Evolutionary conservation across 306 rosid species (phyloP), one percentile per base, ranked within the genome.

Genomic region (Trifolium subterraneum): DNA sequence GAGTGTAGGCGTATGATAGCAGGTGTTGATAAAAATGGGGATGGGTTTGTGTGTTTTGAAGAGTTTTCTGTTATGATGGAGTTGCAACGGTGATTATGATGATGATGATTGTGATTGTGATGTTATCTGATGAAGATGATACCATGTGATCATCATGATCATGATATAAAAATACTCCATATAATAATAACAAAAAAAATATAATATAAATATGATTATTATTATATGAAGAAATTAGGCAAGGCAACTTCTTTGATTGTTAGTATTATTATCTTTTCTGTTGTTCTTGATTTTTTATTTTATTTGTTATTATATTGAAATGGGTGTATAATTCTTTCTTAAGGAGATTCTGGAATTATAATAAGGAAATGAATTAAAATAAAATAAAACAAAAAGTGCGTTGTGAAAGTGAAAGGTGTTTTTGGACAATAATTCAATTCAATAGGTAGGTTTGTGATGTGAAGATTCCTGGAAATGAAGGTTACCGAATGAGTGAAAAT

Each of bases 1-100:
- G 98, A 93, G 42, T 93, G 98, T 84, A 78, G 82, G 89, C 89
- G 96, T 78, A 93, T 93, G 98, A 89, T 93, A 83, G 96, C 81
- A 0, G 81, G 90, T 0, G 98, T 91, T 1, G 96, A 86, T 70
- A 86, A 66, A 54, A 88, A 84, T 64, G 89, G 96, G 3, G 96
- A 93, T 5, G 97, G 98, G 33, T 88, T 89, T 70, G 98, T 93
- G 18, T 93, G 98, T 85, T 93, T 89, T 78, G 86, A 88, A 68
- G 98, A 93, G 73, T 93, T 93, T 18, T 68, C 88, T 2, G 88
- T 80, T 39, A 93, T 93, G 98, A 93, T 93, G 98, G 97, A 88
- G 62, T 73, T 80, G 64, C 96, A 87, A 61, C 85, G 86, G 33
- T 29, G 33, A 27, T n/a, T n/a, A n/a, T 27, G 31, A 6, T 68